Evolutionary conservation across 192 early-diverging fungal species (phyloP).

Genomic region (Diversispora eburnea): DNA sequence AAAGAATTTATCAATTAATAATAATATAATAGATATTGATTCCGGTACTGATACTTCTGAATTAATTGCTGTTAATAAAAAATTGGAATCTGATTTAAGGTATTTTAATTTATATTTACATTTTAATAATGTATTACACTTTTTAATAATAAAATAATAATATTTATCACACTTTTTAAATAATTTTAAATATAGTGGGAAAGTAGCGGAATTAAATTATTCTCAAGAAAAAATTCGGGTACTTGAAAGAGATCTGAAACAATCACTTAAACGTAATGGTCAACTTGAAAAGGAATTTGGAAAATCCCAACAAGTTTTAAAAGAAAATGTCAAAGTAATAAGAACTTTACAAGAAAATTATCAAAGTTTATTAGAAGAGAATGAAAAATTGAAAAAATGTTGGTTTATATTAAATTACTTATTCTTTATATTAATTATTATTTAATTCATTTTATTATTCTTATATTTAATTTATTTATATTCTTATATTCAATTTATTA

Average conservation of each 20-base stretch:
- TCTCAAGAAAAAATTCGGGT: conserved; percentile 23
- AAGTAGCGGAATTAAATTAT: conserved; percentile 23
- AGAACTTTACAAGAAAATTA: conserved; percentile 20
- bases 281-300: conserved; percentile 32
- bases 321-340: conserved; percentile 24
- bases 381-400: conserved; percentile 27
- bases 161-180: conserved; percentile 7
- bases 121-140: neutral
- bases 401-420: neutral
- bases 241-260: conserved; percentile 36
- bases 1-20: conserved; percentile 14
- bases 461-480: neutral
- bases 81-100: conserved; percentile 33
- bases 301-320: neutral
- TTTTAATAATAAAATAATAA: neutral
- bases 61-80: conserved; percentile 32
- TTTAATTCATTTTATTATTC: neutral
- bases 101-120: neutral
- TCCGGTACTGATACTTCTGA: conserved; percentile 25
- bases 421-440: neutral
- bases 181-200: conserved; percentile 27
- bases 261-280: conserved; percentile 33
- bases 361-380: conserved; percentile 24
- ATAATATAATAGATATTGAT: conserved; percentile 7
- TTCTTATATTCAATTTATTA: neutral